Evolutionary conservation across 169 alveolate genomes (phyloP).

Genomic region (Eimeria necatrix): DNA sequence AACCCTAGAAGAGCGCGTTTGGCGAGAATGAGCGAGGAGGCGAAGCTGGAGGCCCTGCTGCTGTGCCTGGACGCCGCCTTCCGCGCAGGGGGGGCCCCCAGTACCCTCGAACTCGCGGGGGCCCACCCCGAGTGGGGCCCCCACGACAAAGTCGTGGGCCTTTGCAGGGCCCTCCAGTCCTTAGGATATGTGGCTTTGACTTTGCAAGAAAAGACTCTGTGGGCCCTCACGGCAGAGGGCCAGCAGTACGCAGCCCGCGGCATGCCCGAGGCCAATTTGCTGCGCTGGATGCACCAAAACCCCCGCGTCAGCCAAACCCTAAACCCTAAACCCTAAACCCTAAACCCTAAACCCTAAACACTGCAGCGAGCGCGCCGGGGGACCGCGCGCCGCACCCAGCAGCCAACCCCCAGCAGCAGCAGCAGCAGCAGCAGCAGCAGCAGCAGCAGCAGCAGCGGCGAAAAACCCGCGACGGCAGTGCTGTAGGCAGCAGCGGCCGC

Average conservation of each 20-base stretch:
- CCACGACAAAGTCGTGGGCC: conserved; percentile 82
- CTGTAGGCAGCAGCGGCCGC: no score
- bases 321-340: conserved; percentile 66
- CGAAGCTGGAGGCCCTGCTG: not conserved
- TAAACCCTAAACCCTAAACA: not conserved
- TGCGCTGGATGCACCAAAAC: not conserved
- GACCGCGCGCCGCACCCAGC: not conserved
- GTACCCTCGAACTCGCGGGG: not conserved
- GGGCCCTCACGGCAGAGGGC: conserved; percentile 79
- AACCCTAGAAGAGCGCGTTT: not conserved
- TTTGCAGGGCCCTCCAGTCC: conserved; percentile 73
- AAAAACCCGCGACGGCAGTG: not conserved
- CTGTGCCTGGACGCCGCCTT: not conserved
- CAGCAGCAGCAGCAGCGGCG: conserved; percentile 49
- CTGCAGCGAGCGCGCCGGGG: not conserved
- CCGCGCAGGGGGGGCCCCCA: not conserved
- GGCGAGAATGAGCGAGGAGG: conserved; percentile 30
- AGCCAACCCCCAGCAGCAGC: not conserved
- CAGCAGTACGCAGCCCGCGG: conserved; percentile 76
- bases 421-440: not conserved
- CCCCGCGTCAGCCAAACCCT: conserved; percentile 21
- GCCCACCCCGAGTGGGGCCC: conserved; percentile 33
- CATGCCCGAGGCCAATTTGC: conserved; percentile 74
- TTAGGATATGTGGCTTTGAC: conserved; percentile 18
- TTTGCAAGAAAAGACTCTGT: conserved; percentile 64